Evolutionary conservation across 768 basidiomycete genomes (phyloP), one percentile per base, ranked within the genome.

Genomic region (Leucosporidium scottii): DNA sequence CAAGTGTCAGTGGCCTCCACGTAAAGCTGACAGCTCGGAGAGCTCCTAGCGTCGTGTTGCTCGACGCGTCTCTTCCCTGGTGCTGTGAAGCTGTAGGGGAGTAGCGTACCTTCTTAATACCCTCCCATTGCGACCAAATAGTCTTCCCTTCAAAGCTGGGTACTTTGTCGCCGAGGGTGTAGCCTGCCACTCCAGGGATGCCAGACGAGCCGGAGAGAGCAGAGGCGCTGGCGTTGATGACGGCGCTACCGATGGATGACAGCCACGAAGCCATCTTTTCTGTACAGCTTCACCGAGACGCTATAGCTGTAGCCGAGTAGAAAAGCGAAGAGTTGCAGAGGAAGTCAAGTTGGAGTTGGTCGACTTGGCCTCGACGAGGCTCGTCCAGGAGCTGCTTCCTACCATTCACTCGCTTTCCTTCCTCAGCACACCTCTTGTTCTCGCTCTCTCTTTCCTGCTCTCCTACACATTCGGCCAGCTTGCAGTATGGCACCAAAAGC

Each of bases 51-150:
- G 31, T 17, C 34, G 21, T 28, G 53, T 36, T 39, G 28, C 18
- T 31, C 23, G 15, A 18, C 31, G 30, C 30, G 27, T n/a, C 39
- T 34, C 48, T 21, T n/a, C 4, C 12, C 18, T 23, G 48, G 3
- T 1, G n/a, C 6, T 27, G 25, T 21, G 15, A 27, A 28, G 39
- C 10, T 12, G 25, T 10, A 27, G 5, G 27, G 17, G 4, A 56
- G 23, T 30, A 61, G 12, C 39, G 58, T 77, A 93, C 94, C 80
- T 89, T 84, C 81, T 92, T 96, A 30, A 85, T 88, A 36, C 85
- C 96, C 72, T 94, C 90, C 75, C 91, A 88, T 12, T 97, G 81
- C 34, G 82, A 86, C 85, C 92, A 99, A 47, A 93, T 85, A 1
- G 85, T 84, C 65, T 85, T 78, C n/a, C 78, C 79, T n/a, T 84